Evolutionary conservation across 2,329 filamentous ascomycete species (phyloP), one percentile per base, ranked within the genome.

Genomic region (Endothia cerciana): DNA sequence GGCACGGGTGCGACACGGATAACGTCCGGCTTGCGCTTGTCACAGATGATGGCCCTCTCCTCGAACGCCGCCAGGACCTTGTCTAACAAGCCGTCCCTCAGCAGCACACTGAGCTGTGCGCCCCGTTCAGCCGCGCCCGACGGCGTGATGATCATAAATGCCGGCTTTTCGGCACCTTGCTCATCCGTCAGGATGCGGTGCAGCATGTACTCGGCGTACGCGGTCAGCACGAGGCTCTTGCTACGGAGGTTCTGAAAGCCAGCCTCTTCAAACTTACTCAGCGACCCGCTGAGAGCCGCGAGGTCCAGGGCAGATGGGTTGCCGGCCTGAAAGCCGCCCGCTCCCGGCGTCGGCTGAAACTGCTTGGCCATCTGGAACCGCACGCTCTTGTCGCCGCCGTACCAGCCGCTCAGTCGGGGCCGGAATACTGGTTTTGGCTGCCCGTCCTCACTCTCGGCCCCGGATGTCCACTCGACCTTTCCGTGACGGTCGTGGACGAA

Each of bases 11-110:
- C 92, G 1, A 96, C 88, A 1, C 93, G 83, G 60, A 97, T 89
- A 19, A 97, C 93, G 74, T 94, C 89, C 1, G 94, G 93, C 76
- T 91, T 92, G 66, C 93, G 83, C 82, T 95, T 91, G 74, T 97
- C 93, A 45, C 91, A 88, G 0, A 96, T 85, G 2, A 95, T 88
- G 1, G 90, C 91, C 1, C 86, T 84, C 15, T 86, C 83, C 71
- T 91, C 87, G 36, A 97, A 76, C 36, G 82, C 83, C 53, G 81
- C 79, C 66, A 87, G 83, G 2, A 96, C 87, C 7, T 74, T 74
- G n/a, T 94, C 91, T 64, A 97, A 77, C 61, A 95, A 73, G 0
- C 90, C 92, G 0, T 86, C 82, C 22, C 84, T 79, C 22, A 97
- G 80, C 60, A 90, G 76, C 10, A 97, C 78, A 73, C 92, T 95